These are phyloP conservation scores for Sistotremastrum niveocremeum DNA, from an alignment of 768 basidiomycete genomes.

Conservation along the genomic window DNA sequence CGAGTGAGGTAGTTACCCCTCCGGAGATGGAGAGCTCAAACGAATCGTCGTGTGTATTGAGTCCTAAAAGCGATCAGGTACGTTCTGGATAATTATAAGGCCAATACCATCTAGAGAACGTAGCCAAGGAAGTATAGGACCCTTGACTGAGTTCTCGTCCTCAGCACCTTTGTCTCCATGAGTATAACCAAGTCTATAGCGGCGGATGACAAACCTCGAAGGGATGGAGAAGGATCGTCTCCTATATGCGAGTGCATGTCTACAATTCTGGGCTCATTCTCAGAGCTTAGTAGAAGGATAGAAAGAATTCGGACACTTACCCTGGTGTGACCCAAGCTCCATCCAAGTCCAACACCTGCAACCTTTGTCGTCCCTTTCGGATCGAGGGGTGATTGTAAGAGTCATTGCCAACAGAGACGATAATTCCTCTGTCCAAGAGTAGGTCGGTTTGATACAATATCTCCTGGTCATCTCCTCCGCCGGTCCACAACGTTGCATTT, in stretches of 20 bases:
- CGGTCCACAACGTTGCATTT: slow-evolving; percentile 76
- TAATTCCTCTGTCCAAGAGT: slow-evolving; percentile 25
- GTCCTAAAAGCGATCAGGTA: slow-evolving; percentile 17
- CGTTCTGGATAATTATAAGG: slow-evolving; percentile 12
- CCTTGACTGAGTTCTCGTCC: slow-evolving; percentile 30
- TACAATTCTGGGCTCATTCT: slow-evolving; percentile 10
- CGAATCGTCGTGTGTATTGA: slow-evolving; percentile 17
- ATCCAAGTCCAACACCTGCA: slow-evolving; percentile 15
- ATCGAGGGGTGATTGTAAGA: slow-evolving; percentile 5
- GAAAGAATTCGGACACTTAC: slow-evolving; percentile 2
- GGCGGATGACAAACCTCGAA: slow-evolving; percentile 14
- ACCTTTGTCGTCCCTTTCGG: not conserved
- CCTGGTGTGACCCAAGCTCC: slow-evolving; percentile 31
- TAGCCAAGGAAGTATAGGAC: slow-evolving; percentile 28
- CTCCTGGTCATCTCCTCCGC: slow-evolving; percentile 24
- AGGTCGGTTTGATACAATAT: slow-evolving; percentile 26
- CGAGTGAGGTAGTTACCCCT: slow-evolving; percentile 33
- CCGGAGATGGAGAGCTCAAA: slow-evolving; percentile 29
- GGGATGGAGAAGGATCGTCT: slow-evolving; percentile 21
- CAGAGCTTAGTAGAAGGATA: not conserved
- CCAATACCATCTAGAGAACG: slow-evolving; percentile 16
- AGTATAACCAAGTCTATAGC: slow-evolving; percentile 28
- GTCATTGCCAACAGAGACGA: slow-evolving; percentile 17
- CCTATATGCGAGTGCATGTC: slow-evolving; percentile 22
- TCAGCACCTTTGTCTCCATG: slow-evolving; percentile 32